Evolutionary conservation across 345 rosid species (phyloP).

Genomic region (Pelargonium nanum): DNA sequence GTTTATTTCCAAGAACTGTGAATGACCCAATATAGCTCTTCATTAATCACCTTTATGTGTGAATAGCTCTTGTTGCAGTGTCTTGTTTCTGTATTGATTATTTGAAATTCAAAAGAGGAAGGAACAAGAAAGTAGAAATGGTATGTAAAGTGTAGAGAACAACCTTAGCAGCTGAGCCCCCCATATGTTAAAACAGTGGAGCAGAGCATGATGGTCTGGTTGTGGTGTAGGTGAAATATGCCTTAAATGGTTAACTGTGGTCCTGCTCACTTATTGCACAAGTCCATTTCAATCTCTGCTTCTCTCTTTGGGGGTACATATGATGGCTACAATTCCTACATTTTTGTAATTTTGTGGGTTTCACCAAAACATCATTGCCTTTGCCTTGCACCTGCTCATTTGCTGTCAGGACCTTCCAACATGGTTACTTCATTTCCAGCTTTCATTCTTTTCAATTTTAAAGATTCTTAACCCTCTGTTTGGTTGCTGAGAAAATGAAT

Average conservation of each 20-base stretch:
- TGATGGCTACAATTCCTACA: not conserved
- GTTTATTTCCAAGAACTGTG: not conserved
- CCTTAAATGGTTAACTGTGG: not conserved
- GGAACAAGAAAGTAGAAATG: too few relatives aligned
- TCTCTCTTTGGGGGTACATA: not conserved
- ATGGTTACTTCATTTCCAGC: not conserved
- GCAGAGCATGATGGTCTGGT: not conserved
- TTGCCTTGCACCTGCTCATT: too few relatives aligned
- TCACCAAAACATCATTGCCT: not conserved
- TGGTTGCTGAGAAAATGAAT: not conserved
- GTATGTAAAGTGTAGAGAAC: too few relatives aligned
- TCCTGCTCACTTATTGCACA: not conserved
- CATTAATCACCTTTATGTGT: not conserved
- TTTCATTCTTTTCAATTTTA: not conserved
- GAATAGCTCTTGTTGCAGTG: not conserved
- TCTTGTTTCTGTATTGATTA: too few relatives aligned
- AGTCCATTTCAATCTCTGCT: not conserved
- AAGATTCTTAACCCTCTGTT: not conserved
- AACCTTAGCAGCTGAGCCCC: too few relatives aligned
- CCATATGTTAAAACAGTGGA: too few relatives aligned
- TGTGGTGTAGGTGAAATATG: conserved; percentile 1
- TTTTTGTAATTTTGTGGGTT: not conserved
- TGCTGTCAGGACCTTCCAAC: not conserved
- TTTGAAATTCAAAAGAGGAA: not conserved
- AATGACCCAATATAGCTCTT: not conserved